A percentile compares a stretch with the other conserved stretches of the same genome.
These are phyloP conservation scores for Penicillium sp. DNA, from an alignment of 2,329 filamentous ascomycete species.

Conservation along the genomic window DNA sequence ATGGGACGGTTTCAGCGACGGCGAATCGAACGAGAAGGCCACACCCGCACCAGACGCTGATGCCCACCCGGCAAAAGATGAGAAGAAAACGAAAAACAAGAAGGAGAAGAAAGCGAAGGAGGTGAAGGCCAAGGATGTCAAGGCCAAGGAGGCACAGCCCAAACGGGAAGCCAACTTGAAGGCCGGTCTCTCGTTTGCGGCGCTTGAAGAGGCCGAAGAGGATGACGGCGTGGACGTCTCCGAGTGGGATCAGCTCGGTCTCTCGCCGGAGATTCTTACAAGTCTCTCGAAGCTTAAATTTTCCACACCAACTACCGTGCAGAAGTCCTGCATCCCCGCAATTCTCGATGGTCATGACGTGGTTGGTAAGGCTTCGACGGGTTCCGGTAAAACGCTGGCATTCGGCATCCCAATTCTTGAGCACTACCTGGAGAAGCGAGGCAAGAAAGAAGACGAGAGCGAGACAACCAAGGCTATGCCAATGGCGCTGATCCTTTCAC, in stretches of 20 bases:
- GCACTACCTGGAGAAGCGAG: constrained; percentile 63
- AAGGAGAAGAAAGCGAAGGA: constrained; percentile 24
- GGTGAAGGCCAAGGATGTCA: constrained; percentile 21
- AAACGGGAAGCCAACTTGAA: constrained; percentile 38
- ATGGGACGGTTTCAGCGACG: constrained; percentile 67
- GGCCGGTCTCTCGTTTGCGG: constrained; percentile 38
- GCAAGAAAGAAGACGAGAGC: constrained; percentile 38
- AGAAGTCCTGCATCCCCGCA: constrained; percentile 75
- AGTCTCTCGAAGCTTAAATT: constrained; percentile 81
- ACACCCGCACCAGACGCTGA: constrained; percentile 9
- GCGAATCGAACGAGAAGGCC: constrained; percentile 32
- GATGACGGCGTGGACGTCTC: constrained; percentile 69
- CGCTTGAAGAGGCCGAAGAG: constrained; percentile 45
- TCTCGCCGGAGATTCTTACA: constrained; percentile 71
- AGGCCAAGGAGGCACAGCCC: constrained; percentile 29
- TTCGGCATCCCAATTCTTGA: constrained; percentile 95
- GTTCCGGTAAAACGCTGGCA: constrained; percentile 93
- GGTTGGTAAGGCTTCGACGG: constrained; percentile 93
- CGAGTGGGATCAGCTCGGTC: constrained; percentile 72
- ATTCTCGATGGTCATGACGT: constrained; percentile 84
- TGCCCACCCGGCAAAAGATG: constrained; percentile 17
- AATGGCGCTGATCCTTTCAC: constrained; percentile 79
- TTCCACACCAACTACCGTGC: constrained; percentile 77
- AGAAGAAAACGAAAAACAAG: constrained; percentile 25
- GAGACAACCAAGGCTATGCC: constrained; percentile 53